Evolutionary conservation across 2,329 filamentous ascomycete genomes (phyloP).

Genomic region (Cercospora sp.): DNA sequence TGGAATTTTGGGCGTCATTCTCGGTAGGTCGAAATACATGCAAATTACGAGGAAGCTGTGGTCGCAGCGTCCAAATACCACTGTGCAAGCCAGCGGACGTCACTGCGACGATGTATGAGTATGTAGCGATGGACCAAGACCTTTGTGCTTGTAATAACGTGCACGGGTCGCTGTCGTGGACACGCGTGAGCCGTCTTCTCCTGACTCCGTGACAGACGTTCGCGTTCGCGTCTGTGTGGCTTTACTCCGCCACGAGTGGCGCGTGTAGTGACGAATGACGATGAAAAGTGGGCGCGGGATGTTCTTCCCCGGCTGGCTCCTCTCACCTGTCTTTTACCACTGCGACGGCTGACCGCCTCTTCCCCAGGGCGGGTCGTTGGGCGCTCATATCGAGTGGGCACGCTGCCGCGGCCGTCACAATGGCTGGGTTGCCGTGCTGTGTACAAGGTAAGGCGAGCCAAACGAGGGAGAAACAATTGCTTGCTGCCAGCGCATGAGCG

Average conservation of each 20-base stretch:
- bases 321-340: neutral
- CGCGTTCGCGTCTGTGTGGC: neutral
- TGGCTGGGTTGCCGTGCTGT: neutral
- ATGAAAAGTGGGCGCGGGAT: neutral
- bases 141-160: neutral
- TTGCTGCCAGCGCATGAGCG: neutral
- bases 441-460: neutral
- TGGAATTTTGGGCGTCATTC: conserved; percentile 23
- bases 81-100: neutral
- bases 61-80: neutral
- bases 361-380: neutral
- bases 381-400: neutral
- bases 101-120: neutral
- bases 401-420: neutral
- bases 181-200: neutral
- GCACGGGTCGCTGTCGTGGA: neutral
- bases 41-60: neutral
- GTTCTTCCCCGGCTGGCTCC: neutral
- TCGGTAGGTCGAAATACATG: neutral
- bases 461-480: neutral
- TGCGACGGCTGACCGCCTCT: neutral
- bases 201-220: neutral
- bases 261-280: neutral
- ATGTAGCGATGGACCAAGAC: neutral
- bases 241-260: neutral